Evolutionary conservation across 2,329 filamentous ascomycete species (phyloP), one percentile per base, ranked within the genome.

Genomic region (Aureobasidium sp.): DNA sequence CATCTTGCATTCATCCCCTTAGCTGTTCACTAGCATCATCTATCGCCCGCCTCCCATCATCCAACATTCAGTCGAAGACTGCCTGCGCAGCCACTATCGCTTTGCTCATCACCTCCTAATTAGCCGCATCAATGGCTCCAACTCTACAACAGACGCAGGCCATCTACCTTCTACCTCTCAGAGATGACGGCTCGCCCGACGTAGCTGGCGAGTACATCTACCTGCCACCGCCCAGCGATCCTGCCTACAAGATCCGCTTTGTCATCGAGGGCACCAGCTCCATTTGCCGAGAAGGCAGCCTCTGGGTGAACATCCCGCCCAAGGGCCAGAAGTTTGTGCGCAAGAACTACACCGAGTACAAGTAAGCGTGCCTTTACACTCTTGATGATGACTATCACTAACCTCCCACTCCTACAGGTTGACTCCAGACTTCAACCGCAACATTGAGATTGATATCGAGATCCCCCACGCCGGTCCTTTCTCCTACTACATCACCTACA

Each of bases 291-390:
- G 82, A 96, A 76, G 94, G 95, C 63, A 97, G 90, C 72, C 81
- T 99, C 65, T 99, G 94, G 93, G 88, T 96, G 70, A 99, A 99
- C 74, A 89, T 97, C 64, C 94, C 94, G 8, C 83, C 87, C 64
- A 81, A 86, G 69, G 91, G 87, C 63, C 78, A 85, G 54, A 78
- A 85, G 47, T 99, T 97, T 72, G 83, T 85, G 66, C 87, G 94
- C 68, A 82, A 88, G 69, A 82, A 83, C 37, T 99, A 96, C 74
- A 85, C 86, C 69, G 88, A 96, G 77, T 95, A 89, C 83, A 93
- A 90, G 93, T 97, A 81, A 74, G 87, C 73, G 50, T 16, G 16
- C 62, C 55, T 48, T 32, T 36, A 16, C 15, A 41, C 36, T 11
- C 32, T 21, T 7, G 6, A 30, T 5, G 37, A 15, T 21, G 16